phyloP scores from a whole-genome alignment of 148 eudicot species.

The Dysphania ambrosioides region DNA sequence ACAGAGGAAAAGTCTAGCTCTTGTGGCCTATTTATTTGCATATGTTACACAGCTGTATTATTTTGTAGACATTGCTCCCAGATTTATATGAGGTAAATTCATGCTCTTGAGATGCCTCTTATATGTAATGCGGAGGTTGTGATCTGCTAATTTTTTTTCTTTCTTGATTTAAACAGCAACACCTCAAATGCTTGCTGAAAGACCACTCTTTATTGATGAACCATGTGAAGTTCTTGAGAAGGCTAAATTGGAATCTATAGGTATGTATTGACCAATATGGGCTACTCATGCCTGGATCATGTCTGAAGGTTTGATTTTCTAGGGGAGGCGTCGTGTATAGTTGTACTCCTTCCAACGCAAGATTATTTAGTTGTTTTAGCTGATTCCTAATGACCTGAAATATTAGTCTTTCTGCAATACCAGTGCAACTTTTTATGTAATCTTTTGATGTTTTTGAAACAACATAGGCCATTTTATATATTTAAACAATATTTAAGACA shows the following conservation, averaged over 20 bases:
- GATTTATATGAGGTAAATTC: not conserved
- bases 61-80: not conserved
- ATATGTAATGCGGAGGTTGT: not conserved
- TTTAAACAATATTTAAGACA: too few relatives aligned
- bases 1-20: not conserved
- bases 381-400: not conserved
- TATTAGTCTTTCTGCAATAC: not conserved
- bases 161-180: constrained; percentile 10
- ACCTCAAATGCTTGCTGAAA: constrained; percentile 29
- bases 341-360: not conserved
- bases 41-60: not conserved
- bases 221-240: constrained; percentile 50
- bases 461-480: too few relatives aligned
- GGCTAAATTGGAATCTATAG: constrained; percentile 54
- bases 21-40: not conserved
- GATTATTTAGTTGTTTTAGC: not conserved
- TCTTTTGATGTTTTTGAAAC: too few relatives aligned
- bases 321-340: not conserved
- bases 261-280: constrained; percentile 30
- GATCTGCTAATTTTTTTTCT: not conserved
- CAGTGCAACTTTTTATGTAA: not conserved
- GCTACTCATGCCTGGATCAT: not conserved
- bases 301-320: not conserved
- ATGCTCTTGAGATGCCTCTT: not conserved
- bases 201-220: constrained; percentile 48